Percentiles rank a stretch among this genome's conserved stretches.
phyloP scores from a whole-genome alignment of 2,329 filamentous ascomycete genomes.

The Nothopassalora personata region DNA sequence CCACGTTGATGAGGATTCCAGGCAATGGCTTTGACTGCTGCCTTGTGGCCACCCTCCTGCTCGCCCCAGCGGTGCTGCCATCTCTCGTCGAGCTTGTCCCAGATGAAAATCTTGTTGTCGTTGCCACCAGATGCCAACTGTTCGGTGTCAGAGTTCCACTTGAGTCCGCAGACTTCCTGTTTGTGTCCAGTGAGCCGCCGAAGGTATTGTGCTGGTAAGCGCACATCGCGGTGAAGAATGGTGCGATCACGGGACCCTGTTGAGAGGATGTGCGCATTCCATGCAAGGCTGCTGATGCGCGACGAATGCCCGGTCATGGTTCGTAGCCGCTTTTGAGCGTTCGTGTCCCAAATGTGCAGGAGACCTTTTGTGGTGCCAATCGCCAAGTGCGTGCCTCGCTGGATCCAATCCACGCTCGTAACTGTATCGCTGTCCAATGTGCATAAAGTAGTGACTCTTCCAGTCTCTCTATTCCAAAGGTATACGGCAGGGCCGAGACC shows the following conservation, averaged over 20 bases:
- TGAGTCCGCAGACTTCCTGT: conserved; percentile 93
- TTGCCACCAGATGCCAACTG: conserved; percentile 95
- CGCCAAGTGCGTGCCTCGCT: conserved; percentile 85
- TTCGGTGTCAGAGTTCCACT: conserved; percentile 94
- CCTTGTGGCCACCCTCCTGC: conserved; percentile 90
- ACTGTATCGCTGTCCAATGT: conserved; percentile 89
- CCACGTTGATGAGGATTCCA: conserved; percentile 97
- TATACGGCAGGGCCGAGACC: conserved; percentile 91
- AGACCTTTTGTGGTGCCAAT: conserved; percentile 92
- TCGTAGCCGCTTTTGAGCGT: conserved; percentile 73
- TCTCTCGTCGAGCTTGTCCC: conserved; percentile 91
- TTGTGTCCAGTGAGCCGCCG: conserved; percentile 88
- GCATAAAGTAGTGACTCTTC: conserved; percentile 88
- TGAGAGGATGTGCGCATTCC: conserved; percentile 96
- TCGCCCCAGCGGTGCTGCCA: conserved; percentile 92
- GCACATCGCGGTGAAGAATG: conserved; percentile 93
- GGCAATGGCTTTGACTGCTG: conserved; percentile 93
- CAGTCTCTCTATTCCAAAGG: conserved; percentile 94
- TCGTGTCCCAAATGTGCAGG: conserved; percentile 96
- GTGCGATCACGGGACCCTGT: conserved; percentile 89
- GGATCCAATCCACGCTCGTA: conserved; percentile 97
- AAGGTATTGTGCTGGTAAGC: conserved; percentile 84
- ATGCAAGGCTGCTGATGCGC: conserved; percentile 86
- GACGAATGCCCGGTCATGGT: conserved; percentile 97
- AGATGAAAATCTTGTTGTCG: conserved; percentile 98